Conservation (phyloP, 495 filamentous ascomycete genomes). For the Collariella sp. region DNA sequence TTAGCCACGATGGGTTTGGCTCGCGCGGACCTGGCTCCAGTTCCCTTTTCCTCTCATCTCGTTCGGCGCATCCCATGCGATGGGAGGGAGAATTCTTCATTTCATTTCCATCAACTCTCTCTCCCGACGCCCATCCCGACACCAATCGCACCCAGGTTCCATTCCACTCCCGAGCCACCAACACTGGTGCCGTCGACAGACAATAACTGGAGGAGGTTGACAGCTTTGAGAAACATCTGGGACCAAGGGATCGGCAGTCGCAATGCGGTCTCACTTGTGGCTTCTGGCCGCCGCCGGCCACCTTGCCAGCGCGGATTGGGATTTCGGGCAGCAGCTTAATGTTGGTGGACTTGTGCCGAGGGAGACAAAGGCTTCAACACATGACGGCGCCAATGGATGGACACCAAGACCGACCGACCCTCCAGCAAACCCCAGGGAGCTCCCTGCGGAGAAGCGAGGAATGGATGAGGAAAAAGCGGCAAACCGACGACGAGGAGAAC, state of each 20-base stretch:
- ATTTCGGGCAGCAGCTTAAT: background rate
- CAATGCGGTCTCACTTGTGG: constrained; percentile 6
- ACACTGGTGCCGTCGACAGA: no score
- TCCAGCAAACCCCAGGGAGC: background rate
- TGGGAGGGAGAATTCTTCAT: background rate
- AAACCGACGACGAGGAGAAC: background rate
- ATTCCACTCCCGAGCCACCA: background rate
- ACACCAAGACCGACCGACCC: constrained; percentile 10
- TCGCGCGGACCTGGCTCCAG: background rate
- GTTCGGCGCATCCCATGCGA: background rate
- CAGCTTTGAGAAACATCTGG: background rate
- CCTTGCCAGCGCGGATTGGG: background rate
- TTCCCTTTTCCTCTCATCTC: background rate
- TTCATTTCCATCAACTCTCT: background rate
- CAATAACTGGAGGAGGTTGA: background rate
- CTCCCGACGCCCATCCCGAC: background rate
- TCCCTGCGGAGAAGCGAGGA: constrained; percentile 9
- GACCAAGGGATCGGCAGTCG: background rate
- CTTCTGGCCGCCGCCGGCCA: constrained; percentile 1
- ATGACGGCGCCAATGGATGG: constrained; percentile 10
- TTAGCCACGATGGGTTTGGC: background rate
- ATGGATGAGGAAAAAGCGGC: constrained; percentile 1
- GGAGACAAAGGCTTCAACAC: constrained; percentile 1
- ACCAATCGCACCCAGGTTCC: background rate
- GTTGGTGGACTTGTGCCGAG: background rate